These are phyloP conservation scores for Talaromyces funiculosus DNA, from an alignment of 2,329 filamentous ascomycete genomes.

Conservation along the genomic window DNA sequence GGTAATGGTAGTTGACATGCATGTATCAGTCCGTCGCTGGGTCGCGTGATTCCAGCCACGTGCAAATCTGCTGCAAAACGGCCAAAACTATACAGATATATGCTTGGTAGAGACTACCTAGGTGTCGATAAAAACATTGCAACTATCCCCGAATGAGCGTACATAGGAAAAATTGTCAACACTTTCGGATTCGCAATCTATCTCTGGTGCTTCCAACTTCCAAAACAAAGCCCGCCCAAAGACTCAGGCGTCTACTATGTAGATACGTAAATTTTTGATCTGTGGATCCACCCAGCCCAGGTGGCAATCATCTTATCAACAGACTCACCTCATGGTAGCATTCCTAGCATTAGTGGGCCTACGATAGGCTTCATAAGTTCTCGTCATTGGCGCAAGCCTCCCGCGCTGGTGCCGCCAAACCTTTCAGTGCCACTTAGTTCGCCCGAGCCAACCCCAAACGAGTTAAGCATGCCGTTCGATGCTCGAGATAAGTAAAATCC, in stretches of 20 bases:
- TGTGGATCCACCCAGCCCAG: neutral
- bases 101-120: neutral
- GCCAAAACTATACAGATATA: neutral
- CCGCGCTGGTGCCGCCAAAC: neutral
- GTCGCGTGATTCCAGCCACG: neutral
- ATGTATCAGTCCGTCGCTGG: neutral
- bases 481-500: neutral
- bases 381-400: neutral
- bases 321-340: neutral
- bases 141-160: neutral
- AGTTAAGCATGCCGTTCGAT: constrained; percentile 1
- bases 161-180: neutral
- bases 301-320: constrained; percentile 3
- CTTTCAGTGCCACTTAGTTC: neutral
- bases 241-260: neutral
- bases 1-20: neutral
- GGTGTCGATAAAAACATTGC: too few relatives aligned
- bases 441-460: neutral
- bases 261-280: neutral
- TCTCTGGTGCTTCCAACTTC: too few relatives aligned
- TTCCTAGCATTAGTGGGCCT: neutral
- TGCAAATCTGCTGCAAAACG: neutral
- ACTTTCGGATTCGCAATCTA: too few relatives aligned
- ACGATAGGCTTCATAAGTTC: neutral
- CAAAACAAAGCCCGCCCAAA: neutral